These are phyloP conservation scores for Gnomoniopsis smithogilvyi DNA, from an alignment of 2,329 filamentous ascomycete genomes.

Conservation along the genomic window DNA sequence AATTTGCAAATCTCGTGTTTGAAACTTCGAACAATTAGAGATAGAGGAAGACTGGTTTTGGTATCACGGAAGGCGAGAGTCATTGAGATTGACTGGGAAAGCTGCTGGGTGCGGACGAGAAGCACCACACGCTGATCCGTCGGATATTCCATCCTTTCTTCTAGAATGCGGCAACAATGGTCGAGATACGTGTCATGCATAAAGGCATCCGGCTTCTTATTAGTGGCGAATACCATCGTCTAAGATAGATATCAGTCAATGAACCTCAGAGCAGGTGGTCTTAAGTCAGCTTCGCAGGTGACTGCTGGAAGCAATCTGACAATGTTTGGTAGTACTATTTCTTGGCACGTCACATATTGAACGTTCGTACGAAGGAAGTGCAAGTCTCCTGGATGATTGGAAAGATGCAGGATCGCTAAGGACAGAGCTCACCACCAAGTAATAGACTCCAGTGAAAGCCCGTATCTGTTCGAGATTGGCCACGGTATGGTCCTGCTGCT, in stretches of 20 bases:
- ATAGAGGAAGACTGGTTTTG: conserved; percentile 31
- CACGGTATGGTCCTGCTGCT: conserved; percentile 23
- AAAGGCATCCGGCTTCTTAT: conserved; percentile 44
- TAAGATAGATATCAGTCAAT: too few species aligned
- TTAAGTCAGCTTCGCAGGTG: too few species aligned
- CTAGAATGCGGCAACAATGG: conserved; percentile 39
- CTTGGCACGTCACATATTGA: too few species aligned
- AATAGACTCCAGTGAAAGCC: conserved; percentile 47
- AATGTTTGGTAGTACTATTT: too few species aligned
- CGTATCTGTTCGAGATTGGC: conserved; percentile 40
- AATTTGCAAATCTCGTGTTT: conserved; percentile 41
- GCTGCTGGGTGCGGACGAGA: conserved; percentile 45
- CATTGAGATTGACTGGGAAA: conserved; percentile 44
- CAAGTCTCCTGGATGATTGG: too few species aligned
- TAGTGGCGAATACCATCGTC: conserved; percentile 36
- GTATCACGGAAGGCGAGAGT: conserved; percentile 32
- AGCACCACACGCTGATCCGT: conserved; percentile 43
- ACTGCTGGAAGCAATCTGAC: too few species aligned
- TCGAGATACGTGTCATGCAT: conserved; percentile 44
- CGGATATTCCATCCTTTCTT: conserved; percentile 37
- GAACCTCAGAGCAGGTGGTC: too few species aligned
- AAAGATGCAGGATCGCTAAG: too few species aligned
- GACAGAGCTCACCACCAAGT: conserved; percentile 32
- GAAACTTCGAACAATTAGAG: conserved; percentile 40
- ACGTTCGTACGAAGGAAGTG: too few species aligned